Percentiles rank a stretch among this genome's conserved stretches.
These are phyloP conservation scores for Neodidymelliopsis sp. DNA, from an alignment of 2,329 filamentous ascomycete species.

Conservation along the genomic window DNA sequence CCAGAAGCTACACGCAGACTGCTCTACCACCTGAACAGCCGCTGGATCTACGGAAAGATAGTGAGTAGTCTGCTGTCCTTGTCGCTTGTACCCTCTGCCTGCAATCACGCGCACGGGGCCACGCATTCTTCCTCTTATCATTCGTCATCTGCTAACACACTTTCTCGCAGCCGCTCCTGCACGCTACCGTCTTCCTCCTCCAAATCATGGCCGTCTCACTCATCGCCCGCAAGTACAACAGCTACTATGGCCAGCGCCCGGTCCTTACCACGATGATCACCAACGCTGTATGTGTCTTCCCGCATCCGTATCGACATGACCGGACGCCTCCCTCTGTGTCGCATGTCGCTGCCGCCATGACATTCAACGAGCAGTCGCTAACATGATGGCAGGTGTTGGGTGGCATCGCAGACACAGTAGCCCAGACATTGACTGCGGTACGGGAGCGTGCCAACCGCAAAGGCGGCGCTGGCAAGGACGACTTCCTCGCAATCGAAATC, in stretches of 20 bases:
- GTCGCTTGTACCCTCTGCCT: not conserved
- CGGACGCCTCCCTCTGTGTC: no score
- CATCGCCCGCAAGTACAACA: constrained; percentile 86
- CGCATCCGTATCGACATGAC: not conserved
- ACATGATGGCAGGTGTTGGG: constrained; percentile 66
- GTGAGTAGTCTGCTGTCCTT: constrained; percentile 57
- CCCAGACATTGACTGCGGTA: constrained; percentile 88
- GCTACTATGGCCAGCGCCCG: constrained; percentile 90
- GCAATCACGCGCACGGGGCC: constrained; percentile 2
- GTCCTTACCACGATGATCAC: constrained; percentile 99
- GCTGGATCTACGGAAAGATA: constrained; percentile 76
- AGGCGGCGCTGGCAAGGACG: constrained; percentile 67
- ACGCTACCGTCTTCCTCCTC: constrained; percentile 83
- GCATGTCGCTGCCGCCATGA: no score
- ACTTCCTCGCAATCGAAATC: constrained; percentile 84
- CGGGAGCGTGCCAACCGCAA: constrained; percentile 72
- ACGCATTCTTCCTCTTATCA: constrained; percentile 10
- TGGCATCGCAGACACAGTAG: constrained; percentile 95
- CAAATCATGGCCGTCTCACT: constrained; percentile 87
- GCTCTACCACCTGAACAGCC: constrained; percentile 71
- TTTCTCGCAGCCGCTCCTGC: constrained; percentile 76
- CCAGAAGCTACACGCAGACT: constrained; percentile 63
- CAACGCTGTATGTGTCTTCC: constrained; percentile 74
- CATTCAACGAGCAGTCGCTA: constrained; percentile 16
- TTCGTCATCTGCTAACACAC: constrained; percentile 15